phyloP scores from a whole-genome alignment of 257 asterid genomes.

The Echites panduratus region DNA sequence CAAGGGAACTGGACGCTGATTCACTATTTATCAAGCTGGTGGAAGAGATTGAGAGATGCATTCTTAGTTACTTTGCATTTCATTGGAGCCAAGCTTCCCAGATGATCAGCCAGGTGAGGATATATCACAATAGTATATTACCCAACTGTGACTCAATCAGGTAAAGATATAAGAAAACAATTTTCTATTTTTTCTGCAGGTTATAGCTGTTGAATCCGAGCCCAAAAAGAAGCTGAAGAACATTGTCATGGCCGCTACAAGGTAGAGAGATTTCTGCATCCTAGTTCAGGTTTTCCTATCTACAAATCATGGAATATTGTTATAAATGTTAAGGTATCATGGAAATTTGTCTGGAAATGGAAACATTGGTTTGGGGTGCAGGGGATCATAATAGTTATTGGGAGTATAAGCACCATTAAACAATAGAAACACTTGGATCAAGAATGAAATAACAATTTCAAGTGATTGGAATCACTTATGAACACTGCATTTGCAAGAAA shows the following conservation, averaged over 20 bases:
- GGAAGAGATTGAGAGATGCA: conserved; percentile 85
- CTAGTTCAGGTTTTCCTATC: not conserved
- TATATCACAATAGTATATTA: not conserved
- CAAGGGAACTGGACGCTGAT: conserved; percentile 63
- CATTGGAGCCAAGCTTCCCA: conserved; percentile 78
- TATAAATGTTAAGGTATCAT: not conserved
- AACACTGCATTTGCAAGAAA: not conserved
- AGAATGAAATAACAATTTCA: no score
- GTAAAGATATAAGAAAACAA: not conserved
- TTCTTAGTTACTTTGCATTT: conserved; percentile 86
- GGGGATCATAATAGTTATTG: no score
- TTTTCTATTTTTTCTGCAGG: conserved; percentile 33
- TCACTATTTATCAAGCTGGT: conserved; percentile 85
- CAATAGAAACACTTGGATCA: no score
- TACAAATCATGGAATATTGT: not conserved
- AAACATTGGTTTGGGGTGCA: not conserved
- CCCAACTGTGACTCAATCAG: not conserved
- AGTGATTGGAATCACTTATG: not conserved
- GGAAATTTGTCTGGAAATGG: not conserved
- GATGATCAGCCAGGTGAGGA: conserved; percentile 77
- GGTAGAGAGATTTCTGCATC: conserved; percentile 33
- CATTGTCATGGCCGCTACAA: conserved; percentile 89
- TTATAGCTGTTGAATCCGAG: conserved; percentile 64
- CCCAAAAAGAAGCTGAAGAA: conserved; percentile 75
- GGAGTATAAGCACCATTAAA: no score